Base-by-base conservation (phyloP, 169 alveolate species). In the Toxoplasma gondii region DNA sequence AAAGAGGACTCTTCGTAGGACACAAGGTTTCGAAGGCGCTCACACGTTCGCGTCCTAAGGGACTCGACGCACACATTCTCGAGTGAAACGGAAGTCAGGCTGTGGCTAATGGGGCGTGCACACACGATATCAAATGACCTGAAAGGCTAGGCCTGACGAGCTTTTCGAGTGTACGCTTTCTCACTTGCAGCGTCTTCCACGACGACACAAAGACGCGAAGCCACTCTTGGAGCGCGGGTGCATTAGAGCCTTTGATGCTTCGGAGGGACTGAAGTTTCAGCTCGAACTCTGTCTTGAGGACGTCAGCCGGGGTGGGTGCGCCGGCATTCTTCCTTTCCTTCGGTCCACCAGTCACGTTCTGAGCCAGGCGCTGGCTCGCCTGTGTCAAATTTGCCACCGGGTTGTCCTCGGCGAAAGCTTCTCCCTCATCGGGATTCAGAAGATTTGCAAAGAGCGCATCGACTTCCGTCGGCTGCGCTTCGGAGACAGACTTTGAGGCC, bases 161-260 rank as follows among this genome's bases (percentile, higher is more conserved):
- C 58, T 12, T 4, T 12, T 49, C 58, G 58, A 4, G 58, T 49
- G 58, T 49, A 7, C 4, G 58, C 22, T 49, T 4, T 64, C 74
- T 64, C 41, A 82, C 90, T 67, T 82, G 90, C n/a, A 82, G 90
- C 31, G 64, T 82, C 29, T 31, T 38, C 90, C 90, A 82, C 44
- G 90, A 41, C 19, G 90, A 82, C 38, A 82, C 54, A 43, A 82
- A 82, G 64, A 41, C 44, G 7, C 67, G 67, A 17, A 82, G 67
- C 90, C 90, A 82, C 41, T 82, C 90, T 24, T 82, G 53, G 17
- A 82, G 53, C 17, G 90, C 67, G 31, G 90, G 90, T 31, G 64
- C 69, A 39, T 31, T 22, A 67, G 90, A 82, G 9, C 69, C 90
- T 31, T 82, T 82, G 58, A 43, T 39, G 90, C 36, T 82, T 29